Conservation (phyloP, 108 stramenopile genomes). For the Cyclostephanos tholiformis region DNA sequence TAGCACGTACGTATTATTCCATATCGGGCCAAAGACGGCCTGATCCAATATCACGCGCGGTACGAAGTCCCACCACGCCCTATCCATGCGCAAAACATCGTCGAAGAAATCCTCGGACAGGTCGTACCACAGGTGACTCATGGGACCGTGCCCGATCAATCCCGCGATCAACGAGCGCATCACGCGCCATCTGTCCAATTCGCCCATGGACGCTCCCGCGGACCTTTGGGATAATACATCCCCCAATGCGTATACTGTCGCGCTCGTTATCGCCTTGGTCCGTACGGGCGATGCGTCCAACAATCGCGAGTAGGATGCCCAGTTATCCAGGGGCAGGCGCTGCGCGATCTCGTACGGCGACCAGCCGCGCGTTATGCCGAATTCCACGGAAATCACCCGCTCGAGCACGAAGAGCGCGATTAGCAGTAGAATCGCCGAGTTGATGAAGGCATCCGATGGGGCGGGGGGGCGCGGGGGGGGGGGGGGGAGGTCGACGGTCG, state of each 20-base stretch:
- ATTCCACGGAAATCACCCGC: slow-evolving; percentile 42
- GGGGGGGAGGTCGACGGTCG: too few species aligned
- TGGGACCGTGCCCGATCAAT: slow-evolving; percentile 81
- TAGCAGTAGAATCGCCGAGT: slow-evolving; percentile 32
- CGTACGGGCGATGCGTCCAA: slow-evolving; percentile 46
- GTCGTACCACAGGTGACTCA: slow-evolving; percentile 81
- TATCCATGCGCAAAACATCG: slow-evolving; percentile 33
- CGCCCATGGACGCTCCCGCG: slow-evolving; percentile 56
- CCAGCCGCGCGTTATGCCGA: slow-evolving; percentile 49
- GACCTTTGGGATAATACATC: slow-evolving; percentile 74
- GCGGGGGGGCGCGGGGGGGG: too few species aligned
- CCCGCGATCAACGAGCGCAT: slow-evolving; percentile 72
- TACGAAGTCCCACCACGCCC: slow-evolving; percentile 68
- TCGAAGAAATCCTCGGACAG: slow-evolving; percentile 71
- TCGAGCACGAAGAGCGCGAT: slow-evolving; percentile 23
- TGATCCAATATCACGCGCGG: slow-evolving; percentile 76
- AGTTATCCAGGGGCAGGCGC: slow-evolving; percentile 58
- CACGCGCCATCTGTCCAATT: slow-evolving; percentile 65
- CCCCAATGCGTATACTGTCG: slow-evolving; percentile 73
- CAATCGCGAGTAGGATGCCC: slow-evolving; percentile 45
- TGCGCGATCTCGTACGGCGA: slow-evolving; percentile 42
- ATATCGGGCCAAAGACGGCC: slow-evolving; percentile 53
- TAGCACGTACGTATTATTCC: slow-evolving; percentile 68
- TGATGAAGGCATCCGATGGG: slow-evolving; percentile 33
- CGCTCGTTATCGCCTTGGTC: slow-evolving; percentile 67